phyloP scores from a whole-genome alignment of 2,329 filamentous ascomycete species.

The Fusarium gaditjirri region DNA sequence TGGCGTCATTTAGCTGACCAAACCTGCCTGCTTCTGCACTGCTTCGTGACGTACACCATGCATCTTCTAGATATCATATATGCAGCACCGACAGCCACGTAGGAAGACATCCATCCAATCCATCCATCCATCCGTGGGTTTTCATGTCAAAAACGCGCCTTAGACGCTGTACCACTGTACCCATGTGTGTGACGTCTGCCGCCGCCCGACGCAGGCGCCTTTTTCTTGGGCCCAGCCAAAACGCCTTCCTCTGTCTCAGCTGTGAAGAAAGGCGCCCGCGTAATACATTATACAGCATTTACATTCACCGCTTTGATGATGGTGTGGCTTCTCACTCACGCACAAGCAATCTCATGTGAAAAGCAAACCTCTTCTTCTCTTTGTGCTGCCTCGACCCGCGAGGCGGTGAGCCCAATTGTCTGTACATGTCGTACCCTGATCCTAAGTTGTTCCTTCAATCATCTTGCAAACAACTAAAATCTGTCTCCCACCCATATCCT shows the following conservation, averaged over 20 bases:
- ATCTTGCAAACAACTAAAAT: conserved; percentile 34
- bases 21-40: conserved; percentile 2
- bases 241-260: conserved; percentile 11
- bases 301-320: conserved; percentile 29
- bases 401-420: conserved; percentile 33
- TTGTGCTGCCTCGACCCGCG: conserved; percentile 35
- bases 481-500: conserved; percentile 30
- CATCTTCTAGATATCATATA: conserved; percentile 8
- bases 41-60: conserved; percentile 26
- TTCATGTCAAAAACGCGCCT: conserved; percentile 18
- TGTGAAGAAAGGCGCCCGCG: background rate
- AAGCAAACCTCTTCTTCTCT: conserved; percentile 18
- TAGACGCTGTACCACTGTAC: background rate
- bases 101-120: background rate
- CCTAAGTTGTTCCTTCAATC: conserved; percentile 22
- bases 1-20: background rate
- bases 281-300: conserved; percentile 32
- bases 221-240: conserved; percentile 21
- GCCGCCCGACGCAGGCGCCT: conserved; percentile 13
- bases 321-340: background rate
- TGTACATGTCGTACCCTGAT: conserved; percentile 32
- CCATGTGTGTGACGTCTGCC: conserved; percentile 5
- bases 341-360: background rate
- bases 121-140: conserved; percentile 12
- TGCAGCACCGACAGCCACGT: conserved; percentile 33